Evolutionary conservation across 1,284 basidiomycete genomes (phyloP).

Genomic region (Ganoderma meredithae): DNA sequence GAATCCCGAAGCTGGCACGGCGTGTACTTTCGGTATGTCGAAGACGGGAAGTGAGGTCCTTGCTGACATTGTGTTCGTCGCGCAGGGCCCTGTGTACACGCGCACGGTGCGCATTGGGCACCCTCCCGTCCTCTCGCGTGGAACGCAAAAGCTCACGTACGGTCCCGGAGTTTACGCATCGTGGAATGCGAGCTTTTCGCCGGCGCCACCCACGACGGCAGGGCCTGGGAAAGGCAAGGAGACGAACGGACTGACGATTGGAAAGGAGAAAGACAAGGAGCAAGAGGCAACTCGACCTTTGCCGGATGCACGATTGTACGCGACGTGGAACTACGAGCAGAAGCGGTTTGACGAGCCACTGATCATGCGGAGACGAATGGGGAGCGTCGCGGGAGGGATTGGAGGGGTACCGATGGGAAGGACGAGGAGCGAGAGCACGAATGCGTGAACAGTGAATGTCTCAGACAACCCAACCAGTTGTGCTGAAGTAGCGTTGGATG

Average conservation of each 20-base stretch:
- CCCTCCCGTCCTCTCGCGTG: slow-evolving; percentile 65
- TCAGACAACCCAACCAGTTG: background rate
- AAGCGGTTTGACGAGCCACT: slow-evolving; percentile 69
- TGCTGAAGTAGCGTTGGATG: background rate
- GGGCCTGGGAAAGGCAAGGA: slow-evolving; percentile 47
- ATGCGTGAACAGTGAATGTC: slow-evolving; percentile 26
- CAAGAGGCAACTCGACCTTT: slow-evolving; percentile 48
- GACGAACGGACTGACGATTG: slow-evolving; percentile 41
- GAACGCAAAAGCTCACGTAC: slow-evolving; percentile 65
- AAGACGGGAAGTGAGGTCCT: background rate
- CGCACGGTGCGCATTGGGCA: slow-evolving; percentile 71
- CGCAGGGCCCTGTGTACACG: slow-evolving; percentile 58
- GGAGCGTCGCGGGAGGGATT: slow-evolving; percentile 36
- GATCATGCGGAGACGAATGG: slow-evolving; percentile 40
- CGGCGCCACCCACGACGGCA: slow-evolving; percentile 41
- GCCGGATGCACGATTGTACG: slow-evolving; percentile 72
- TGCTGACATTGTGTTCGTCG: background rate
- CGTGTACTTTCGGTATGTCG: slow-evolving; percentile 68
- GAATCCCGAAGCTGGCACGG: slow-evolving; percentile 68
- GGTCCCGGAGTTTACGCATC: slow-evolving; percentile 68
- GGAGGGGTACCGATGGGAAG: slow-evolving; percentile 26
- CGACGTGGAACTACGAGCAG: slow-evolving; percentile 78
- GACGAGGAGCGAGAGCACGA: slow-evolving; percentile 39
- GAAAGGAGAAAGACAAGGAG: slow-evolving; percentile 45
- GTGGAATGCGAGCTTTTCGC: slow-evolving; percentile 59